A percentile compares a stretch with the other conserved stretches of the same genome.
These are phyloP conservation scores for Trichophyton benhamiae DNA, from an alignment of 2,329 filamentous ascomycete genomes.

Conservation along the genomic window DNA sequence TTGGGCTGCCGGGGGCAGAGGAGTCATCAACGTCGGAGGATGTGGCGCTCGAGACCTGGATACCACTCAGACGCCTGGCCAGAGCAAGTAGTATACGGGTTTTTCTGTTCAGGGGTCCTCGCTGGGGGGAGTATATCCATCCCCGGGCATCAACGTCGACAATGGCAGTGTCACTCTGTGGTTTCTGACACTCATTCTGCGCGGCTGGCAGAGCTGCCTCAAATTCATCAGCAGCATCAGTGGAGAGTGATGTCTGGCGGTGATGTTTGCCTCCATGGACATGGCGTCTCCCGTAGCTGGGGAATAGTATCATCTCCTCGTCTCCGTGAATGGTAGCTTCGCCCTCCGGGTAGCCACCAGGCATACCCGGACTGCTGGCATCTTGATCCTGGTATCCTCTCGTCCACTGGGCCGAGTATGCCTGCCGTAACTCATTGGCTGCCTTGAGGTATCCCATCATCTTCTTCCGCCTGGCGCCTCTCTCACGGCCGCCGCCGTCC, in stretches of 20 bases:
- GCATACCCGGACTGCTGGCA: constrained; percentile 43
- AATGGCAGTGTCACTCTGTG: constrained; percentile 70
- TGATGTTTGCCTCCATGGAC: constrained; percentile 31
- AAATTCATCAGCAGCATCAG: constrained; percentile 7
- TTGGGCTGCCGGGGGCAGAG: constrained; percentile 29
- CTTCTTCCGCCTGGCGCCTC: constrained; percentile 63
- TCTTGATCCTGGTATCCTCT: constrained; percentile 37
- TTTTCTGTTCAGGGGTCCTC: constrained; percentile 71
- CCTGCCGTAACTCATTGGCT: constrained; percentile 58
- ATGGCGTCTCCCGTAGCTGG: constrained; percentile 76
- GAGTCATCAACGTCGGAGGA: constrained; percentile 32
- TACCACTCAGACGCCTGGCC: constrained; percentile 74
- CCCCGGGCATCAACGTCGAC: constrained; percentile 91
- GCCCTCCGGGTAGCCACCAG: constrained; percentile 71
- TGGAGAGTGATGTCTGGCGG: neutral
- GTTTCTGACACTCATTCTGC: constrained; percentile 57
- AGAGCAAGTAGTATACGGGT: constrained; percentile 79
- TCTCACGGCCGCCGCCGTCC: constrained; percentile 36
- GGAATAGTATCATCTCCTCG: constrained; percentile 90
- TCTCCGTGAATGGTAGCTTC: constrained; percentile 67
- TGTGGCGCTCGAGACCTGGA: constrained; percentile 51
- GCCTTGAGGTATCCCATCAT: constrained; percentile 61
- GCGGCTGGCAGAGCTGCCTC: constrained; percentile 20
- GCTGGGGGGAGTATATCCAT: constrained; percentile 84
- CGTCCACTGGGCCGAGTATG: constrained; percentile 47